Percentiles rank a stretch among this genome's conserved stretches.
Evolutionary conservation across 78 protist species (phyloP).

Genomic region (Dictyostelium brefeldianum): DNA sequence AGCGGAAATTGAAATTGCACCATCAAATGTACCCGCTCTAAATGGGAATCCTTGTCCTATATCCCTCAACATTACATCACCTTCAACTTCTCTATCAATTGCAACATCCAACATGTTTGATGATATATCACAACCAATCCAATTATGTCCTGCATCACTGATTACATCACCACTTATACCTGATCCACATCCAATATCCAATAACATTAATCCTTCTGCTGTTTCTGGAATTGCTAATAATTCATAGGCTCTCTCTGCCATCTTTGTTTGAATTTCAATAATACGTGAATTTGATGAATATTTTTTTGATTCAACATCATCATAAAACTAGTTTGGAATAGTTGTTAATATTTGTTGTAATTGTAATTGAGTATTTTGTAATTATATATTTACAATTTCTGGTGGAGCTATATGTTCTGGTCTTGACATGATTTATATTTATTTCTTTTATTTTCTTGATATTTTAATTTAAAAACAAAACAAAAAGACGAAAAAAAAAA

Average conservation of each 20-base stretch:
- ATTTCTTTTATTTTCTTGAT: too few species aligned
- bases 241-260: slow-evolving; percentile 97
- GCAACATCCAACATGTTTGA: slow-evolving; percentile 90
- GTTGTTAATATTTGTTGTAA: not conserved
- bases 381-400: slow-evolving; percentile 73
- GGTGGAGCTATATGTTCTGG: slow-evolving; percentile 89
- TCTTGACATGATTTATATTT: slow-evolving; percentile 33
- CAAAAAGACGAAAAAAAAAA: too few species aligned
- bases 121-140: slow-evolving; percentile 96
- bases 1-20: slow-evolving; percentile 93
- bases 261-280: slow-evolving; percentile 91
- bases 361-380: too few species aligned
- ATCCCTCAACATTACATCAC: slow-evolving; percentile 91
- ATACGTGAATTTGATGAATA: slow-evolving; percentile 90
- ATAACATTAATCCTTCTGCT: slow-evolving; percentile 70
- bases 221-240: slow-evolving; percentile 87
- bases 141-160: slow-evolving; percentile 92
- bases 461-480: too few species aligned
- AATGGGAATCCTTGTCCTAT: slow-evolving; percentile 95
- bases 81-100: slow-evolving; percentile 80
- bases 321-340: too few species aligned
- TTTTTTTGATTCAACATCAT: slow-evolving; percentile 77
- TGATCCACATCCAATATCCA: slow-evolving; percentile 98
- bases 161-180: slow-evolving; percentile 94
- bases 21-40: slow-evolving; percentile 95